These are phyloP conservation scores for Apiospora sp. DNA, from an alignment of 2,329 filamentous ascomycete genomes.

Conservation along the genomic window DNA sequence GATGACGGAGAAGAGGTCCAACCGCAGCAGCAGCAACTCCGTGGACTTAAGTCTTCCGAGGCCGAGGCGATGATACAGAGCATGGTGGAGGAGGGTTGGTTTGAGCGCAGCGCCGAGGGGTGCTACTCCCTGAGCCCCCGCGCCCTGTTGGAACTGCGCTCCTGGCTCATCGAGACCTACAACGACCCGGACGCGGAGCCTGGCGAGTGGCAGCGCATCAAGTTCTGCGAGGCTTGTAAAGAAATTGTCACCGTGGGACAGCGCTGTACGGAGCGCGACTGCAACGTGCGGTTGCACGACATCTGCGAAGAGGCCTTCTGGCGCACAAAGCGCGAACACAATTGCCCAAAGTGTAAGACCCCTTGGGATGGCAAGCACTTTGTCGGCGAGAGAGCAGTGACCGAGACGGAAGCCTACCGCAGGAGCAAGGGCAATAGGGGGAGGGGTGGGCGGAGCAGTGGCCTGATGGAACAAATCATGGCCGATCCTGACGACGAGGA, in stretches of 20 bases:
- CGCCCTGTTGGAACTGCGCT: constrained; percentile 82
- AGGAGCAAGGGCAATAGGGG: constrained; percentile 49
- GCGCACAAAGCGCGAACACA: constrained; percentile 66
- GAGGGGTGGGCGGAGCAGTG: constrained; percentile 43
- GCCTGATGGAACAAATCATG: constrained; percentile 45
- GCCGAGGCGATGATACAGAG: constrained; percentile 75
- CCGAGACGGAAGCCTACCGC: constrained; percentile 59
- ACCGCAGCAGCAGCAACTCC: constrained; percentile 47
- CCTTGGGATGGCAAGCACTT: constrained; percentile 59
- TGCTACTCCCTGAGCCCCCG: constrained; percentile 82
- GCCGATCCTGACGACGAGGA: constrained; percentile 39
- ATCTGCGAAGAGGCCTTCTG: constrained; percentile 79
- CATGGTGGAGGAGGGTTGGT: constrained; percentile 83
- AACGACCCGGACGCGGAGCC: constrained; percentile 74
- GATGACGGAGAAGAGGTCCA: constrained; percentile 37
- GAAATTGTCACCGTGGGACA: constrained; percentile 88
- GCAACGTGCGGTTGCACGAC: constrained; percentile 76
- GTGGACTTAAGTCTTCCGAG: constrained; percentile 76
- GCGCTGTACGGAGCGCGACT: constrained; percentile 75
- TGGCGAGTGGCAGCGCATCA: constrained; percentile 77
- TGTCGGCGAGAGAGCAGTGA: constrained; percentile 66
- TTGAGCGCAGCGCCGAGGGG: constrained; percentile 74
- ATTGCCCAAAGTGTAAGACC: constrained; percentile 69
- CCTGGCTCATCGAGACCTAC: constrained; percentile 88
- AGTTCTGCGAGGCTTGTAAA: constrained; percentile 86